Percentiles rank a stretch among this genome's conserved stretches.
Evolutionary conservation across 176 grass and related monocot species (phyloP).

Genomic region (Lolium rigidum): DNA sequence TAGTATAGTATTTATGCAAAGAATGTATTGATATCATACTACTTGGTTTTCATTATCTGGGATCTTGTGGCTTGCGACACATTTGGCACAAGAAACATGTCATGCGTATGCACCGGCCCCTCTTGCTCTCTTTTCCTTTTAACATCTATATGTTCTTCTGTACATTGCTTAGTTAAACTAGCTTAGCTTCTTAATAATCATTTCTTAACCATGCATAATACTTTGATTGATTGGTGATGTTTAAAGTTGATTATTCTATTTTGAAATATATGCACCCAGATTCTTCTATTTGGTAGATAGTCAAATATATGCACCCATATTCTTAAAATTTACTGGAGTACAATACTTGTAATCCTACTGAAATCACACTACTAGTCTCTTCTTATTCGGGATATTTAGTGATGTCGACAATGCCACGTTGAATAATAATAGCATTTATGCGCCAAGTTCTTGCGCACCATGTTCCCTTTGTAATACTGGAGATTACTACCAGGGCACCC

Average conservation of each 20-base stretch:
- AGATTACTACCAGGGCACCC: neutral
- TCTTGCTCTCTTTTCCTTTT: no score
- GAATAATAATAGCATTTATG: neutral
- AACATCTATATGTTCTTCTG: no score
- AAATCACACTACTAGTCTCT: neutral
- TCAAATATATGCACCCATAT: neutral
- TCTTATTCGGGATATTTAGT: no score
- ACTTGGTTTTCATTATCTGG: no score
- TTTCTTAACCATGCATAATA: neutral
- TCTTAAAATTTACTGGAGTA: neutral
- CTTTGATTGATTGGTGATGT: neutral
- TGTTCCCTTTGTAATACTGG: neutral
- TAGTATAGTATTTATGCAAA: no score
- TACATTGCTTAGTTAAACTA: no score
- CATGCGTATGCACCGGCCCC: no score
- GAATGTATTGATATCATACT: no score
- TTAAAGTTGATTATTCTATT: neutral
- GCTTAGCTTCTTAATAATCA: no score
- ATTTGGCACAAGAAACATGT: no score
- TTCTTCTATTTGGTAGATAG: neutral
- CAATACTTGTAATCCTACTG: neutral
- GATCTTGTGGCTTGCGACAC: no score
- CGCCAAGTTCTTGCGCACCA: neutral
- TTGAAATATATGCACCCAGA: neutral
- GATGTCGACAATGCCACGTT: neutral